Evolutionary conservation across 345 rosid species (phyloP).

Genomic region (Erodium maritimum): DNA sequence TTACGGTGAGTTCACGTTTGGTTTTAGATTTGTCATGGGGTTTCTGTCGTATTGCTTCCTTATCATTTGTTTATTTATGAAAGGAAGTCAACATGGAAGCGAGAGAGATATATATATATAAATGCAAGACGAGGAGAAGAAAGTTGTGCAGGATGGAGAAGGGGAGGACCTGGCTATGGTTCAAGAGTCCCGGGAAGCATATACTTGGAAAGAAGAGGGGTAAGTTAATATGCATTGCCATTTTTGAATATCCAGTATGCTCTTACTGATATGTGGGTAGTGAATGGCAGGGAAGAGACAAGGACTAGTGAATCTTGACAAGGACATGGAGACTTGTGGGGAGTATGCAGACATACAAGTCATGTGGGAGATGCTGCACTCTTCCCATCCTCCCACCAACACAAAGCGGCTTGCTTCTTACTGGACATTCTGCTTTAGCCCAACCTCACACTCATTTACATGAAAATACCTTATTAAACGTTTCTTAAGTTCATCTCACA

Average conservation of each 20-base stretch:
- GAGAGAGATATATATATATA: slow-evolving; percentile 12
- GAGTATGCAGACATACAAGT: slow-evolving; percentile 51
- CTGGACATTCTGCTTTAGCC: no score
- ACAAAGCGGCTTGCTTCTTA: no score
- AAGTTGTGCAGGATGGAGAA: slow-evolving; percentile 14
- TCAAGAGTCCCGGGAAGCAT: slow-evolving; percentile 24
- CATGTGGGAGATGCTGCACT: slow-evolving; percentile 57
- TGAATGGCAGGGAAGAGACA: slow-evolving; percentile 20
- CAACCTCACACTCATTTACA: no score
- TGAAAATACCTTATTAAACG: no score
- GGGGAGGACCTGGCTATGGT: slow-evolving; percentile 25
- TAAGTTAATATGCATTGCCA: slow-evolving; percentile 5
- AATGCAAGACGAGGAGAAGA: not conserved
- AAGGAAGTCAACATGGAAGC: no score
- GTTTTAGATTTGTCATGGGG: no score
- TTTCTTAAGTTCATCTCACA: no score
- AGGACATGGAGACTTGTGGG: slow-evolving; percentile 49
- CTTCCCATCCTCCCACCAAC: slow-evolving; percentile 10
- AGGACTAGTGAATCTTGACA: slow-evolving; percentile 31
- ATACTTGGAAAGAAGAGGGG: slow-evolving; percentile 30
- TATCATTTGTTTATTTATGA: no score
- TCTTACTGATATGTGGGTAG: no score
- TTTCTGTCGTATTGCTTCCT: no score
- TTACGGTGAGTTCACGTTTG: no score
- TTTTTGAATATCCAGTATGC: no score